Percentiles rank a stretch among this genome's conserved stretches.
phyloP scores from a whole-genome alignment of 192 early-diverging fungal species.

The Coemansia sp. region DNA sequence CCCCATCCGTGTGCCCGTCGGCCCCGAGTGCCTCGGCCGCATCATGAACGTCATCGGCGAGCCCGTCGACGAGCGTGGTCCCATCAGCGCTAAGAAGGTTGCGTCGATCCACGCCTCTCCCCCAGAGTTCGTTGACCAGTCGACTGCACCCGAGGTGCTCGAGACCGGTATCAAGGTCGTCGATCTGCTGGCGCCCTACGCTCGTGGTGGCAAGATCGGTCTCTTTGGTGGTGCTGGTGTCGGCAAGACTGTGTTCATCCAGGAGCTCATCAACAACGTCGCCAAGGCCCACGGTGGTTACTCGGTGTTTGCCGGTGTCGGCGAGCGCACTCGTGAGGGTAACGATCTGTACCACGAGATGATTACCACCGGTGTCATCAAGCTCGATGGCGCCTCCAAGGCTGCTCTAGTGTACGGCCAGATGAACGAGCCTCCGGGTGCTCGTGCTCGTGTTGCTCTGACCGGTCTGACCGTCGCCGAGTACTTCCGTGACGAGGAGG shows the following conservation, averaged over 20 bases:
- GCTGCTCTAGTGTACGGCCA: conserved; percentile 96
- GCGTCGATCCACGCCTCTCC: conserved; percentile 90
- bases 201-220: conserved; percentile 98
- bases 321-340: conserved; percentile 99
- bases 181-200: conserved; percentile 96
- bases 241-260: conserved; percentile 99
- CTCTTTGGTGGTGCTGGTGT: conserved; percentile 99
- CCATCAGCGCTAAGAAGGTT: conserved; percentile 87
- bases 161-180: conserved; percentile 99
- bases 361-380: conserved; percentile 94
- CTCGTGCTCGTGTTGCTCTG: conserved; percentile 97
- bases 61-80: conserved; percentile 97
- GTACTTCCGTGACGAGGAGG: conserved; percentile 99
- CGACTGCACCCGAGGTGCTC: conserved; percentile 90
- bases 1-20: conserved; percentile 92
- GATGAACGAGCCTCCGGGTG: conserved; percentile 99
- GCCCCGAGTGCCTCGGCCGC: conserved; percentile 93
- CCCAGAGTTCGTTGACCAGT: conserved; percentile 95
- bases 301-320: conserved; percentile 98
- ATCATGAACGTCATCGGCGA: conserved; percentile 99
- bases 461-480: conserved; percentile 98
- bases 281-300: conserved; percentile 99
- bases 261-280: conserved; percentile 99
- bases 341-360: conserved; percentile 99
- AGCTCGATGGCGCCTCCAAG: conserved; percentile 94